Percentiles rank a stretch among this genome's conserved stretches.
phyloP scores from a whole-genome alignment of 2,329 filamentous ascomycete genomes.

The Penicillium sp. region DNA sequence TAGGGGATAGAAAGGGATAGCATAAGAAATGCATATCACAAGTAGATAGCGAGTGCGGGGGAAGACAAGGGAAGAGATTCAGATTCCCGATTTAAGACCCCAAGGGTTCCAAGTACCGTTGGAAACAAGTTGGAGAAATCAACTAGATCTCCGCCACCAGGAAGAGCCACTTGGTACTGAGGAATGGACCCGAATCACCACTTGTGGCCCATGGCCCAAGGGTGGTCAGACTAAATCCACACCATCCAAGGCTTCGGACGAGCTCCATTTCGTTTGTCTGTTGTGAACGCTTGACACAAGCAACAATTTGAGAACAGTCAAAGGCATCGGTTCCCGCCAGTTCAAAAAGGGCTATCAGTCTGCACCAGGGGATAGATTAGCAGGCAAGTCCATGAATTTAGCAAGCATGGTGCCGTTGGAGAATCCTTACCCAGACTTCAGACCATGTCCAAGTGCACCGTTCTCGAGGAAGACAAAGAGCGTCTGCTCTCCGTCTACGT shows the following conservation, averaged over 20 bases:
- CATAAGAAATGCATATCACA: background rate
- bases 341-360: constrained; percentile 87
- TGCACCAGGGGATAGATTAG: constrained; percentile 34
- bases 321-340: constrained; percentile 72
- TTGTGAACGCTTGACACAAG: constrained; percentile 75
- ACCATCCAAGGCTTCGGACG: constrained; percentile 84
- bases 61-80: background rate
- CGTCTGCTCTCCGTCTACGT: constrained; percentile 67
- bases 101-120: background rate
- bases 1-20: background rate
- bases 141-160: constrained; percentile 74
- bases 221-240: constrained; percentile 81
- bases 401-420: background rate
- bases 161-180: constrained; percentile 80
- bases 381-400: background rate
- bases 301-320: constrained; percentile 73
- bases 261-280: constrained; percentile 62
- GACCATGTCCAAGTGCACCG: constrained; percentile 68
- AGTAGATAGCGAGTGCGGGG: background rate
- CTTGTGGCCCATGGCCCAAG: constrained; percentile 68
- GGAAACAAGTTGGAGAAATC: background rate
- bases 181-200: constrained; percentile 57
- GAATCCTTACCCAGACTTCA: constrained; percentile 78
- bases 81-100: background rate
- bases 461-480: constrained; percentile 88